Evolutionary conservation across 768 basidiomycete species (phyloP).

Genomic region (Pulveroboletus sp.): DNA sequence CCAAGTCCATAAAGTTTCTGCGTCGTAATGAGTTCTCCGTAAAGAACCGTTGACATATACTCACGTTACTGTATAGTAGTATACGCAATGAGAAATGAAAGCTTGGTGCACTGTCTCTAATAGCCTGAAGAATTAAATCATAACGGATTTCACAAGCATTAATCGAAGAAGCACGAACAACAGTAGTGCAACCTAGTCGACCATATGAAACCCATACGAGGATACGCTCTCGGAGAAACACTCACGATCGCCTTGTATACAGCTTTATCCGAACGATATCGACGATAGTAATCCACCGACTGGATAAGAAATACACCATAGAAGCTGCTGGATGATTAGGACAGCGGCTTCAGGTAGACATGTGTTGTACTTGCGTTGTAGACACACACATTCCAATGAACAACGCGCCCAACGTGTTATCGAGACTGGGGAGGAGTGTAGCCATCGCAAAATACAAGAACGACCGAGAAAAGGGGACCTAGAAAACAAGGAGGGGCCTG

Average conservation of each 20-base stretch:
- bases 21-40: slow-evolving; percentile 1
- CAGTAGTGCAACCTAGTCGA: slow-evolving; percentile 29
- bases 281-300: slow-evolving; percentile 51
- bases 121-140: slow-evolving; percentile 30
- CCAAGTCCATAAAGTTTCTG: slow-evolving; percentile 41
- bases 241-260: slow-evolving; percentile 53
- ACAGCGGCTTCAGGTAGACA: background rate
- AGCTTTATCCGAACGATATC: slow-evolving; percentile 51
- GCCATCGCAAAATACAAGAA: slow-evolving; percentile 14
- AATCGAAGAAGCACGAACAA: slow-evolving; percentile 28
- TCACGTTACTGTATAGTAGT: slow-evolving; percentile 55
- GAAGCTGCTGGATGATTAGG: slow-evolving; percentile 34
- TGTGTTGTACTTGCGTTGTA: slow-evolving; percentile 23
- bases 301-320: slow-evolving; percentile 58
- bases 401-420: slow-evolving; percentile 58
- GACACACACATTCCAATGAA: slow-evolving; percentile 58
- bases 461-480: background rate
- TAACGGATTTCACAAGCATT: background rate
- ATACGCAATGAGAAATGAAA: slow-evolving; percentile 51
- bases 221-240: slow-evolving; percentile 6
- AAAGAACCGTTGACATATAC: slow-evolving; percentile 15
- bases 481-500: background rate
- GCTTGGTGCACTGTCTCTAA: slow-evolving; percentile 48
- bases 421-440: slow-evolving; percentile 22
- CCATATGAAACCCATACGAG: background rate